These are phyloP conservation scores for Cercophora samala DNA, from an alignment of 495 filamentous ascomycete genomes.

Conservation along the genomic window DNA sequence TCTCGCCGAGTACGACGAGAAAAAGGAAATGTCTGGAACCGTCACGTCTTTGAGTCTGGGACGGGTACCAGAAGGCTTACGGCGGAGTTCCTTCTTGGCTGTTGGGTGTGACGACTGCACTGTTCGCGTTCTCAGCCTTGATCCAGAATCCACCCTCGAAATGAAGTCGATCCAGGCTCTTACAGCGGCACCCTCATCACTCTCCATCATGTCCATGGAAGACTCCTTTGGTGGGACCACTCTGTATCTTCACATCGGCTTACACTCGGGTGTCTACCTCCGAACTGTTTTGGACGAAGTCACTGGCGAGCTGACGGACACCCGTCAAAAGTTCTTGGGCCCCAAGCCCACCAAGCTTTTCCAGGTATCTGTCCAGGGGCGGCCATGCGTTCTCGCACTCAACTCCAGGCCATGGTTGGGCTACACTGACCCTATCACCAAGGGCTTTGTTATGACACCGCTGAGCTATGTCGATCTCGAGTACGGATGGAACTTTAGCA, in stretches of 20 bases:
- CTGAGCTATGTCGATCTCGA: slow-evolving; percentile 83
- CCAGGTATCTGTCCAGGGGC: slow-evolving; percentile 75
- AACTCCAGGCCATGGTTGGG: slow-evolving; percentile 91
- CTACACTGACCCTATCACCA: slow-evolving; percentile 79
- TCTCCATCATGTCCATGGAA: slow-evolving; percentile 92
- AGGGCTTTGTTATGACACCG: slow-evolving; percentile 85
- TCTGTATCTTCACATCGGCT: slow-evolving; percentile 88
- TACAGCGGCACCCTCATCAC: slow-evolving; percentile 79
- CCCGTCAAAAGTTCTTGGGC: slow-evolving; percentile 88
- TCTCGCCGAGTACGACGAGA: slow-evolving; percentile 91
- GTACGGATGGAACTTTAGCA: slow-evolving; percentile 94
- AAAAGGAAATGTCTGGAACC: slow-evolving; percentile 92
- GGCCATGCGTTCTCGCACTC: slow-evolving; percentile 83
- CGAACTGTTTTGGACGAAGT: slow-evolving; percentile 90
- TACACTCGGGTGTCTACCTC: slow-evolving; percentile 92
- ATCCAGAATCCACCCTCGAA: slow-evolving; percentile 84
- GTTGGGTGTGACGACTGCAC: slow-evolving; percentile 97
- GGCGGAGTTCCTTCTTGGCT: slow-evolving; percentile 83
- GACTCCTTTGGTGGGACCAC: slow-evolving; percentile 78
- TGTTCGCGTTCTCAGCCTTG: slow-evolving; percentile 84
- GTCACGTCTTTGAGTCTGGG: slow-evolving; percentile 91
- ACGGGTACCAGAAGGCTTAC: slow-evolving; percentile 84
- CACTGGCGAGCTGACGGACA: slow-evolving; percentile 91
- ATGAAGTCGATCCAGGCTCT: slow-evolving; percentile 91
- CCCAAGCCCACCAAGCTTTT: slow-evolving; percentile 85